phyloP scores from a whole-genome alignment of 192 early-diverging fungal species.

The Coemansia interrupta region DNA sequence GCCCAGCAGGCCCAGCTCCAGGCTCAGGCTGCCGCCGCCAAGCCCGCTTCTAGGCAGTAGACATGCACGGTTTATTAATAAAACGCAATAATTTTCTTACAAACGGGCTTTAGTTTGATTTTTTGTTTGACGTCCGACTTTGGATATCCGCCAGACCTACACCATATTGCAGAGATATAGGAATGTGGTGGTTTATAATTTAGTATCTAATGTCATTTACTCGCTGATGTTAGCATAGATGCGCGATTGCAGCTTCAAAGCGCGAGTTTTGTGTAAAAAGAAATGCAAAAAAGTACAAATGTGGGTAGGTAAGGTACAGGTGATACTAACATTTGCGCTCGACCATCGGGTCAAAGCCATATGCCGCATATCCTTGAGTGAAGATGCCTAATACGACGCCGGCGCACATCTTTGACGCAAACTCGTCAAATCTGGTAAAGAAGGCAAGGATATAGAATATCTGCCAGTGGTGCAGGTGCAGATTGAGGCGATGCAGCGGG shows the following conservation, averaged over 20 bases:
- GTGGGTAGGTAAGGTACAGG: not conserved
- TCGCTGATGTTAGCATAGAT: too few relatives aligned
- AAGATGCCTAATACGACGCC: constrained; percentile 70
- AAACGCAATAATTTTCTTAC: not conserved
- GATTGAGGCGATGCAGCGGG: constrained; percentile 22
- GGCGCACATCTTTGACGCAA: constrained; percentile 64
- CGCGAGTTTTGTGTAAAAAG: not conserved
- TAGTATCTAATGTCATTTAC: too few relatives aligned
- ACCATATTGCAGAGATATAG: too few relatives aligned
- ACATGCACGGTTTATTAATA: too few relatives aligned
- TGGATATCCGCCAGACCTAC: too few relatives aligned
- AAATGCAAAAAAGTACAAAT: not conserved
- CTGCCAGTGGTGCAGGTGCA: constrained; percentile 82
- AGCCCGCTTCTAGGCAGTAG: not conserved
- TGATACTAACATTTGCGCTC: constrained; percentile 30
- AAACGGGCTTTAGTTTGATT: not conserved
- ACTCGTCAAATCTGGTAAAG: constrained; percentile 71
- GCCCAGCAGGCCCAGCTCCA: constrained; percentile 38
- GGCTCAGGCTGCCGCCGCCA: constrained; percentile 9
- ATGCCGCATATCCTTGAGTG: constrained; percentile 67
- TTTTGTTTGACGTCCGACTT: not conserved
- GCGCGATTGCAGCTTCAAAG: not conserved
- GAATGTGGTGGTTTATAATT: too few relatives aligned
- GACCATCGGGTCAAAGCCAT: constrained; percentile 58
- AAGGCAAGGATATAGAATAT: constrained; percentile 78